phyloP scores from a whole-genome alignment of 2,329 filamentous ascomycete genomes.

The Trichoderma atroviride region DNA sequence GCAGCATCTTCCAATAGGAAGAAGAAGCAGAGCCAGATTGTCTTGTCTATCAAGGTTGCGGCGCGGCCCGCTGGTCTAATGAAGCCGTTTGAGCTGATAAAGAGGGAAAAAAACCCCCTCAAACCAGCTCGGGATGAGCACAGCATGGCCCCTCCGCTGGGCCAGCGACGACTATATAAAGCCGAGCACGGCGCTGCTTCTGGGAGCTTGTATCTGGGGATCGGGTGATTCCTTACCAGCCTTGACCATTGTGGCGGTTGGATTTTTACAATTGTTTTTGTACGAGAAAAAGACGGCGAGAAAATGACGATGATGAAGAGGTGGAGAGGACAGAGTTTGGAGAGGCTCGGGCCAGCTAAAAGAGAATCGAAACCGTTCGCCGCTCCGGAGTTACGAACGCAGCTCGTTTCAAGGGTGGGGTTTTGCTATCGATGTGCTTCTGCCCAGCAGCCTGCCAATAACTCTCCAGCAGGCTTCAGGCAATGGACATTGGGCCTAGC shows the following conservation, averaged over 20 bases:
- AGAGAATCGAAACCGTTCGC: neutral
- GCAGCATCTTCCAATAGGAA: neutral
- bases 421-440: neutral
- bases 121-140: conserved; percentile 54
- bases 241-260: conserved; percentile 91
- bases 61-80: conserved; percentile 34
- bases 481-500: neutral
- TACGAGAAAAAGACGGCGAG: conserved; percentile 16
- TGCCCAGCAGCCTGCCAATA: conserved; percentile 1
- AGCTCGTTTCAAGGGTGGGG: conserved; percentile 17
- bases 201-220: neutral
- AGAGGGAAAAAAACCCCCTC: conserved; percentile 63
- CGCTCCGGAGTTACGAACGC: conserved; percentile 27
- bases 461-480: neutral
- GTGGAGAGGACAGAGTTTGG: conserved; percentile 27
- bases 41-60: conserved; percentile 50
- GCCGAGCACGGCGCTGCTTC: conserved; percentile 28
- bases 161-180: conserved; percentile 34
- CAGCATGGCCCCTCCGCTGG: conserved; percentile 27
- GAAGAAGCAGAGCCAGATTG: conserved; percentile 24
- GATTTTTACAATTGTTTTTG: conserved; percentile 38
- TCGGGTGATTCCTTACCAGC: conserved; percentile 62
- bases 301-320: conserved; percentile 27
- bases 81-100: conserved; percentile 32
- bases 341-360: conserved; percentile 16